A percentile compares a stretch with the other conserved stretches of the same genome.
phyloP scores from a whole-genome alignment of 2,329 filamentous ascomycete species.

The Geosmithia morbida region DNA sequence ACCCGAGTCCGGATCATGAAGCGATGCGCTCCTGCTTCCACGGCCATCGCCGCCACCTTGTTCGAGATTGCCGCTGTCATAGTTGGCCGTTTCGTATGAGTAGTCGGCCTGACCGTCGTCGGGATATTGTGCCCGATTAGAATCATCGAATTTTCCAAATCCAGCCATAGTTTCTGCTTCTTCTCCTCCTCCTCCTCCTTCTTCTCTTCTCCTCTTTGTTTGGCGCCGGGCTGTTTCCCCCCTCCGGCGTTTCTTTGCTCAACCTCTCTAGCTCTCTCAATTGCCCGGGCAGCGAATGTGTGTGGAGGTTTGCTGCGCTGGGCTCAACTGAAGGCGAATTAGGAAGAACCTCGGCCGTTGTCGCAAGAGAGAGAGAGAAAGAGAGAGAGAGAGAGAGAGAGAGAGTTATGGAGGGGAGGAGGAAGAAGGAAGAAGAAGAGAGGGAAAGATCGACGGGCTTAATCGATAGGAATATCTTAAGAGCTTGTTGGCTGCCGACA shows the following conservation, averaged over 20 bases:
- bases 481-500: not conserved
- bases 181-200: not conserved
- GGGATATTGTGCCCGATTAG: constrained; percentile 3
- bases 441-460: no score
- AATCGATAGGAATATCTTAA: not conserved
- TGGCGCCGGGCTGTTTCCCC: no score
- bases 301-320: no score
- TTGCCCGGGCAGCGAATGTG: not conserved
- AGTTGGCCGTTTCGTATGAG: not conserved
- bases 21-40: constrained; percentile 18
- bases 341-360: no score
- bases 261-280: not conserved
- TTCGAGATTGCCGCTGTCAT: constrained; percentile 3
- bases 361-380: no score
- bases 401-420: no score
- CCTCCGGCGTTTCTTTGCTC: no score
- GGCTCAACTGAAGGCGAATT: no score
- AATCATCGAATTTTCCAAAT: constrained; percentile 10
- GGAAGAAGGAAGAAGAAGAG: no score
- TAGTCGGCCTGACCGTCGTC: not conserved
- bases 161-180: constrained; percentile 20
- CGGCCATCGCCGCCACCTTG: not conserved
- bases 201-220: no score
- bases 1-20: constrained; percentile 45
- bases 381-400: no score